Evolutionary conservation across 2,329 filamentous ascomycete genomes (phyloP), one percentile per base, ranked within the genome.

Genomic region (Calonectria naviculata): DNA sequence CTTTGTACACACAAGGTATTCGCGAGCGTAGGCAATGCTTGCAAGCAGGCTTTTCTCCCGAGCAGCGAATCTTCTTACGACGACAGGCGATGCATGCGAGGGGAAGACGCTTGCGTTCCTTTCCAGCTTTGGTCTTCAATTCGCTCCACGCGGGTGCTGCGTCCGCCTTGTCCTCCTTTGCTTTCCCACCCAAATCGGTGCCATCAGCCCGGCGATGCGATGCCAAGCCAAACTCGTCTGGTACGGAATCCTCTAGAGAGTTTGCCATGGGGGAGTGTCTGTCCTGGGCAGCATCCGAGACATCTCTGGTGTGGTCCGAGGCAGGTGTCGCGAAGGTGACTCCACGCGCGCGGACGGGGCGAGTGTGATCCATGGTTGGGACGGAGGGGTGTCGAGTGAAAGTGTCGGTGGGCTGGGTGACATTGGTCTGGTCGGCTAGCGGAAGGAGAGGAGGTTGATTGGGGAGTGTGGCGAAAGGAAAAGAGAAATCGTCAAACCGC

Each of bases 1-100:
- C 95, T 80, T 98, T 98, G 88, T 98, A 99, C 5, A 98, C 95
- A 81, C 97, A 99, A 2, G 96, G 96, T 76, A 97, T 97, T 49
- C 96, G 91, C 63, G 96, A 97, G 68, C 95, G 91, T 70, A 97
- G 88, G 81, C 97, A 98, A 84, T 98, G 97, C 83, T 98, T 98
- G 87, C 97, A 99, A 0, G 95, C 94, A 3, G 97, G 97, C 83
- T 98, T 98, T 86, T 98, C 97, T 70, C 97, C 97, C 0, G 96
- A 98, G 82, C 97, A 99, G 65, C 96, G 92, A 74, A 99, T 98
- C 87, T 99, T 99, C 86, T 99, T 99, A 79, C 97, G 90, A 38
- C 97, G 91, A 80, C 97, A 99, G 42, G 95, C 95, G 78, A 98
- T 98, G 81, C 97, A 99, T 19, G 97, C 97, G 64, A 98, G 87